These are phyloP conservation scores for Hypholoma fasciculare DNA, from an alignment of 768 basidiomycete species.

Conservation along the genomic window DNA sequence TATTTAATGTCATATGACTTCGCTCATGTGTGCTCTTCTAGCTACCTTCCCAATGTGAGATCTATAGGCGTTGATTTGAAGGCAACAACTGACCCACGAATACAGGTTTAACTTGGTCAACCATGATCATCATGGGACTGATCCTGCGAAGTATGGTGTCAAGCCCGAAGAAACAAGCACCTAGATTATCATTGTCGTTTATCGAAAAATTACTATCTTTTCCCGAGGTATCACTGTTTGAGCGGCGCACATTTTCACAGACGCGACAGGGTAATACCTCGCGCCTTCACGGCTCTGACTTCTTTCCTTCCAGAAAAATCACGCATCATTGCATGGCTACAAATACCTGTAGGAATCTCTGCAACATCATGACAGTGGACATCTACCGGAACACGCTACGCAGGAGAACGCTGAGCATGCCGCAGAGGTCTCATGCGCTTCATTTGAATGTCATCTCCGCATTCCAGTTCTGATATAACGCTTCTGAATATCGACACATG, in stretches of 20 bases:
- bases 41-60: conserved; percentile 77
- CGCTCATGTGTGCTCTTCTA: conserved; percentile 27
- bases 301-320: no score
- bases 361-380: no score
- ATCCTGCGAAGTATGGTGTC: conserved; percentile 76
- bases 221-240: background rate
- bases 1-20: conserved; percentile 1
- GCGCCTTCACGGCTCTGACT: no score
- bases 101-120: conserved; percentile 94
- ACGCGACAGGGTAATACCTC: no score
- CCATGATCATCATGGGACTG: conserved; percentile 84
- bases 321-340: no score
- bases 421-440: no score
- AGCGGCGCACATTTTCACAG: background rate
- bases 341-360: no score
- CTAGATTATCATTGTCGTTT: conserved; percentile 11
- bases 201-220: background rate
- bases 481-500: no score
- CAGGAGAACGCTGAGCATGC: no score
- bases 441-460: no score
- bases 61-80: conserved; percentile 9
- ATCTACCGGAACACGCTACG: no score
- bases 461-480: no score
- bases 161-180: conserved; percentile 31
- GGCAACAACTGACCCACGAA: conserved; percentile 5